Conservation (phyloP, 2,329 filamentous ascomycete genomes). For the Cladosporium phlei region DNA sequence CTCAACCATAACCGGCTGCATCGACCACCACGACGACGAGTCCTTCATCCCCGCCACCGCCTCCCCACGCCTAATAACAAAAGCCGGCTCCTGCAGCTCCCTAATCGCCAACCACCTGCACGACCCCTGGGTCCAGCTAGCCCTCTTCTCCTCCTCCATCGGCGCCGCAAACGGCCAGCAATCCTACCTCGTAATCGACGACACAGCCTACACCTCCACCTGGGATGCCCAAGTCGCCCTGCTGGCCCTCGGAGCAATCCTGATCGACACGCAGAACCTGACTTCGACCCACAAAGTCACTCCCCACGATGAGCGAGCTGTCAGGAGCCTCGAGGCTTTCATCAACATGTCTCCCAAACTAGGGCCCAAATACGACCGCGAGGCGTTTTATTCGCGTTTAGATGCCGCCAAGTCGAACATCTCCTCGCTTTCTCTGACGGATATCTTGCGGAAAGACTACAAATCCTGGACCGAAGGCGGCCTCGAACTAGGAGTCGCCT, state of each 20-base stretch:
- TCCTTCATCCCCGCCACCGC: constrained; percentile 45
- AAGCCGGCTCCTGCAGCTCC: constrained; percentile 68
- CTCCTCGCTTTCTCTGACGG: constrained; percentile 54
- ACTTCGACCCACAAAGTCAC: constrained; percentile 58
- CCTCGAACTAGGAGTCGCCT: constrained; percentile 61
- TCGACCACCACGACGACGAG: constrained; percentile 80
- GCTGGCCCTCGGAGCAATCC: constrained; percentile 63
- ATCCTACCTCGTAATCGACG: constrained; percentile 33
- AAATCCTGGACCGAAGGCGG: constrained; percentile 65
- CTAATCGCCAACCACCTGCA: constrained; percentile 60
- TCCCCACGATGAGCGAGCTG: constrained; percentile 55
- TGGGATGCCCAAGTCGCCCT: constrained; percentile 59
- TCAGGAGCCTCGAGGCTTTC: constrained; percentile 54
- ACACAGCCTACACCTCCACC: constrained; percentile 33
- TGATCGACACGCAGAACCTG: constrained; percentile 69
- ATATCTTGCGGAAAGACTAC: constrained; percentile 76
- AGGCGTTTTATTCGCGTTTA: constrained; percentile 56
- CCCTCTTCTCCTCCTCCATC: constrained; percentile 39
- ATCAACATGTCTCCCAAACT: constrained; percentile 38
- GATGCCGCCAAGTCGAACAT: constrained; percentile 64
- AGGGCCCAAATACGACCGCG: constrained; percentile 47
- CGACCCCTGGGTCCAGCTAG: constrained; percentile 52
- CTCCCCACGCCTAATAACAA: constrained; percentile 58
- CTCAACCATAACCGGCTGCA: constrained; percentile 50
- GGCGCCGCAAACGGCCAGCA: constrained; percentile 38